phyloP scores from a whole-genome alignment of 345 rosid species.

The Euphorbia peplus region DNA sequence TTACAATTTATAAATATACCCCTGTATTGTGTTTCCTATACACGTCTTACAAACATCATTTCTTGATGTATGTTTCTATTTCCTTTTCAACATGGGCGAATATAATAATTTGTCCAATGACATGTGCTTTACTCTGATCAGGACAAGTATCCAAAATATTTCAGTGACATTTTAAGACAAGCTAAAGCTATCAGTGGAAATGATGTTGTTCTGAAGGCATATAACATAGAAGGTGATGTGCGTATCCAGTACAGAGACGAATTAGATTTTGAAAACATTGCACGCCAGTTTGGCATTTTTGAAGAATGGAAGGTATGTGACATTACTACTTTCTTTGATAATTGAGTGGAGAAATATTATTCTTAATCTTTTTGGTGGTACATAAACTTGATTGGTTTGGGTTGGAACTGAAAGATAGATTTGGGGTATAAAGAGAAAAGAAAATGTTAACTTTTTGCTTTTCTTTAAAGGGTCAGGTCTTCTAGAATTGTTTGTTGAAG shows the following conservation, averaged over 20 bases:
- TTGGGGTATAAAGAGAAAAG: background rate
- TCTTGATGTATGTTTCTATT: no score
- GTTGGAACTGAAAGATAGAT: background rate
- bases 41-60: no score
- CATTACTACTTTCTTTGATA: background rate
- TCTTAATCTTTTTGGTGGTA: background rate
- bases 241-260: constrained; percentile 70
- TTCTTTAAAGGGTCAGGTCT: background rate
- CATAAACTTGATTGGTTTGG: background rate
- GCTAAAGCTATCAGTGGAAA: constrained; percentile 66
- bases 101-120: background rate
- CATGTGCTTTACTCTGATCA: constrained; percentile 31
- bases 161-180: constrained; percentile 58
- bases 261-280: constrained; percentile 68
- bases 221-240: constrained; percentile 63
- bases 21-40: no score
- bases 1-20: no score
- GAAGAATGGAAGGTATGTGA: constrained; percentile 88
- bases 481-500: background rate
- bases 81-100: background rate
- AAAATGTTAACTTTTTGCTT: background rate
- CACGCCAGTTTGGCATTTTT: constrained; percentile 84
- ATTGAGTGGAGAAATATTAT: background rate
- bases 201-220: constrained; percentile 64
- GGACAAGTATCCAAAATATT: constrained; percentile 65